Base-by-base conservation (phyloP, 1,284 basidiomycete species). In the Malassezia slooffiae region DNA sequence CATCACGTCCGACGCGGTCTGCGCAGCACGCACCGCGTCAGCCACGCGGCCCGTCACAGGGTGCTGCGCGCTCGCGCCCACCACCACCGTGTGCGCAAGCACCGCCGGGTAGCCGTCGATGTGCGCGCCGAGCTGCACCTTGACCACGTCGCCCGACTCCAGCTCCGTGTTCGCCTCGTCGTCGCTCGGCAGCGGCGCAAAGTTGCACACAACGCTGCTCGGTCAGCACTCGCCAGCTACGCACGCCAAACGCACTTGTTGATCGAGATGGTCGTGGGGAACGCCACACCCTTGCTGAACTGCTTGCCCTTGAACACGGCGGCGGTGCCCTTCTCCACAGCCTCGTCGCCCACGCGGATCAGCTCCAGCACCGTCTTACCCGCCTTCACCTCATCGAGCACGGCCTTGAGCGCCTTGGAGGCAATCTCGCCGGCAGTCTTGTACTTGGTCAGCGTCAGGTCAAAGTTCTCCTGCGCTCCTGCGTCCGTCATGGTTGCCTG, bases 41-140 rank as follows among this genome's bases (percentile, higher is more conserved):
- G 90, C 91, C 21, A 80, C 79, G 47, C 81, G 75, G 39, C 87
- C 91, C 10, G 83, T 85, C 22, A 84, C 83, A 13, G 86, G 85
- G 52, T 76, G 75, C 42, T 80, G 79, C 35, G 83, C 81, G 37
- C 85, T 84, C 30, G 96, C 79, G 20, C 65, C 62, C 3, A 67
- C 53, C 22, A 68, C 65, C 21, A 68, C 49, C 0, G 65, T 96
- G 74, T 97, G 91, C 46, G 86, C 91, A 63, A 79, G 79, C 70
- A 90, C 79, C 43, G 85, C 78, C 17, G 87, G 84, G 68, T 82
- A 88, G 16, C 72, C 91, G 71, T 97, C 91, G 71, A 97, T 90
- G 70, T 96, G 91, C 26, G 90, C 86, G 47, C 91, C 91, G 53
- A 95, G 75, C 72, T 91, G 85, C 55, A 97, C 75, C 75, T 96